These are phyloP conservation scores for Neonectria punicea DNA, from an alignment of 2,329 filamentous ascomycete species.

Conservation along the genomic window DNA sequence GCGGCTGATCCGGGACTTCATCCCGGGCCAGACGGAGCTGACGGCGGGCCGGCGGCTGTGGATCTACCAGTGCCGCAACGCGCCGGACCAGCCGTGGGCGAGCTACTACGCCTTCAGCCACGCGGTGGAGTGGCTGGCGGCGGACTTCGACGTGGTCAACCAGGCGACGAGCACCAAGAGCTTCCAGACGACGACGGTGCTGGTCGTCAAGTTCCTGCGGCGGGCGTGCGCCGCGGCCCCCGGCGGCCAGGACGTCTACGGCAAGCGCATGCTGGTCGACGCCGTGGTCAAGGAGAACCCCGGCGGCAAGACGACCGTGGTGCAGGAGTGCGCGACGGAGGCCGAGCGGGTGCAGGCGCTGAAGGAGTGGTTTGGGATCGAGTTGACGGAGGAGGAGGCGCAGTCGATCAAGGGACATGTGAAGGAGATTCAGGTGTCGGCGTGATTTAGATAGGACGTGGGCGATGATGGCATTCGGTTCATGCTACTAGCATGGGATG, in stretches of 20 bases:
- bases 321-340: slow-evolving; percentile 61
- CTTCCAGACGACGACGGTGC: slow-evolving; percentile 64
- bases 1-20: slow-evolving; percentile 61
- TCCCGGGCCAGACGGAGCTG: slow-evolving; percentile 56
- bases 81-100: slow-evolving; percentile 61
- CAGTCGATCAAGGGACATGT: slow-evolving; percentile 60
- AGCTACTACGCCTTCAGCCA: slow-evolving; percentile 74
- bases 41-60: slow-evolving; percentile 60
- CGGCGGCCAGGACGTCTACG: slow-evolving; percentile 57
- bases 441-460: slow-evolving; percentile 22
- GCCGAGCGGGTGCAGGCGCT: slow-evolving; percentile 63
- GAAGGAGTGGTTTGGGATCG: slow-evolving; percentile 63
- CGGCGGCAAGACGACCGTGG: slow-evolving; percentile 58
- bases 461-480: neutral
- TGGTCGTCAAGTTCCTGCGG: slow-evolving; percentile 66
- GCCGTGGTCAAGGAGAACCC: slow-evolving; percentile 64
- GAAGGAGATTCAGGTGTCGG: slow-evolving; percentile 53
- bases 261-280: slow-evolving; percentile 63
- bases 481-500: neutral
- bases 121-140: slow-evolving; percentile 66
- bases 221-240: slow-evolving; percentile 52
- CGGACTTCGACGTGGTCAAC: slow-evolving; percentile 71
- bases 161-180: slow-evolving; percentile 63
- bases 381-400: slow-evolving; percentile 60
- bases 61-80: slow-evolving; percentile 71